Conservation (phyloP, 2,329 filamentous ascomycete genomes). For the Fusarium coicis region DNA sequence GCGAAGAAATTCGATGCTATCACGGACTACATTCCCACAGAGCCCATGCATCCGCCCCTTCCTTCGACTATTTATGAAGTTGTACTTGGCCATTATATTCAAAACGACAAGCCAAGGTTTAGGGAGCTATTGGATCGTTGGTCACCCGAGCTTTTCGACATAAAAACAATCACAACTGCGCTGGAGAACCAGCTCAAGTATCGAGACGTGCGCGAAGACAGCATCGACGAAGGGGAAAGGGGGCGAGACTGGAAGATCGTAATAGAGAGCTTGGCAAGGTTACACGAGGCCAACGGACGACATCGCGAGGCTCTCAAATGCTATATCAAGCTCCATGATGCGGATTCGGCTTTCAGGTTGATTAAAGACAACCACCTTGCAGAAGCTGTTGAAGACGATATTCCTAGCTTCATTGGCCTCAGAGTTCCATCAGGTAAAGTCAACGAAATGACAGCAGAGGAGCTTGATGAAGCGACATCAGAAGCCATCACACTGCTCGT, state of each 20-base stretch:
- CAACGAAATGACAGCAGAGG: conserved; percentile 70
- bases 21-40: conserved; percentile 81
- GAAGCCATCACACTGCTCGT: conserved; percentile 90
- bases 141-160: conserved; percentile 86
- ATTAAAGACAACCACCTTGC: conserved; percentile 92
- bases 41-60: conserved; percentile 81
- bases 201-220: conserved; percentile 79
- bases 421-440: conserved; percentile 80
- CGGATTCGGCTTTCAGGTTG: conserved; percentile 85
- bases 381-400: conserved; percentile 88
- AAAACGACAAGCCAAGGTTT: conserved; percentile 78
- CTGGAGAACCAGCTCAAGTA: conserved; percentile 86
- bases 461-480: conserved; percentile 81
- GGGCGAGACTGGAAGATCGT: conserved; percentile 89
- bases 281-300: conserved; percentile 84
- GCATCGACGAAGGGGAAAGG: conserved; percentile 76
- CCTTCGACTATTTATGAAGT: conserved; percentile 88
- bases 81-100: conserved; percentile 88
- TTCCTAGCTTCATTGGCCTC: conserved; percentile 86
- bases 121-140: conserved; percentile 83
- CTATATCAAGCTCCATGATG: conserved; percentile 92
- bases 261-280: conserved; percentile 84
- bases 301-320: conserved; percentile 86
- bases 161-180: conserved; percentile 77
- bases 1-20: conserved; percentile 91